phyloP scores from a whole-genome alignment of 305 asterid genomes.

The Fraxinus greggii region DNA sequence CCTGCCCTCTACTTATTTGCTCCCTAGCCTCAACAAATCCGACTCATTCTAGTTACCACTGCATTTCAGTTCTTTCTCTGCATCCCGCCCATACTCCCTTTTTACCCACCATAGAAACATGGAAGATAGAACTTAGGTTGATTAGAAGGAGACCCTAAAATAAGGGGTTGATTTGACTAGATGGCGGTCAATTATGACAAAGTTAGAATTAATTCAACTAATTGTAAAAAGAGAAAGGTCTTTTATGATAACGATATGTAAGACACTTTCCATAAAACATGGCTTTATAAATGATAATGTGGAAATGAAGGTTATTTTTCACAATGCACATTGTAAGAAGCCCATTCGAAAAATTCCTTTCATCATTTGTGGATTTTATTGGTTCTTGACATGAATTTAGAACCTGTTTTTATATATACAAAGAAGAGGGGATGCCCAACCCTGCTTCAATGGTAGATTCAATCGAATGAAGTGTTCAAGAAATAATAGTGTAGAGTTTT shows the following conservation, averaged over 20 bases:
- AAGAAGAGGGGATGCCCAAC: neutral
- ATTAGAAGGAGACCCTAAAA: neutral
- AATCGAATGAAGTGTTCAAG: neutral
- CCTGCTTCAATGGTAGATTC: neutral
- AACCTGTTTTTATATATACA: neutral
- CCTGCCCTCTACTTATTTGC: neutral
- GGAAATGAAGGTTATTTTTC: neutral
- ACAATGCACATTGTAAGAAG: neutral
- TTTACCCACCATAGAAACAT: neutral
- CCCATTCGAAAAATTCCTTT: neutral
- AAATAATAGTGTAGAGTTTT: neutral
- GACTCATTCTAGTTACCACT: neutral
- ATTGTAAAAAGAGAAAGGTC: neutral
- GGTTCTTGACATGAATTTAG: neutral
- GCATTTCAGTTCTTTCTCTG: neutral
- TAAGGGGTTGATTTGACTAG: neutral
- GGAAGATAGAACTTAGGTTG: neutral
- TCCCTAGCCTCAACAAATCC: neutral
- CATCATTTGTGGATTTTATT: neutral
- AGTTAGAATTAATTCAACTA: neutral
- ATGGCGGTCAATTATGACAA: neutral
- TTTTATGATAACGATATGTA: neutral
- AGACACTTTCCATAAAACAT: neutral
- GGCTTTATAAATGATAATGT: neutral
- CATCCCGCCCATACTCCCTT: neutral